Base-by-base conservation (phyloP, 495 filamentous ascomycete species). In the Penicillium coffeae region DNA sequence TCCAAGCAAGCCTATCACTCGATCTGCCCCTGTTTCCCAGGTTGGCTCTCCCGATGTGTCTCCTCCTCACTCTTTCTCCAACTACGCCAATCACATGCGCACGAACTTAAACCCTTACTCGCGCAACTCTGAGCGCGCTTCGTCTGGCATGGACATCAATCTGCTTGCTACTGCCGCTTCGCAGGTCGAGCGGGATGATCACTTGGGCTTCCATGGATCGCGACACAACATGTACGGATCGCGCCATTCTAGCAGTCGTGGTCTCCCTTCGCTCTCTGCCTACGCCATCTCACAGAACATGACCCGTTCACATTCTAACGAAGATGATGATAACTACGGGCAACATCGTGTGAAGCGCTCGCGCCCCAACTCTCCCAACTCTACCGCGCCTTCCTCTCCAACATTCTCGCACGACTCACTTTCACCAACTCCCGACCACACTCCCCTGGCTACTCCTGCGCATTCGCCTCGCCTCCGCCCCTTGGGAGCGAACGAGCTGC, bases 361-460 rank as follows among this genome's bases (percentile, higher is more conserved):
- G 45, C 76, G 93, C 47, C 93, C 93, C 32, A 90, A 88, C 64
- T 95, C 94, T 3, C 94, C 93, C 13, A 86, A 89, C 66, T 96
- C 90, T 34, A 97, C 93, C 3, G 92, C 91, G 16, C 93, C 93
- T 21, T 94, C 92, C 21, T 97, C 93, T 1, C 93, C 93, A n/a
- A 96, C 89, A 25, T 97, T 96, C 72, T 96, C 93, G 5, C 88
- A 96, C 68, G 92, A 94, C 72, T 96, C 91, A 8, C 81, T 89
- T 19, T 97, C 94, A 1, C 94, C 93, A 1, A 98, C 93, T 2
- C 94, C 93, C 2, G 93, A 96, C 60, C 90, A 96, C 74, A 97
- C 94, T 12, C 93, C 93, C 6, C 79, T 97, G 36, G 93, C 91
- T 22, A 98, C 93, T 1, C 93, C 93, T 0, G 90, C 90, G 21